These are phyloP conservation scores for Halophytophthora batemanensis DNA, from an alignment of 352 stramenopile genomes.

Conservation along the genomic window DNA sequence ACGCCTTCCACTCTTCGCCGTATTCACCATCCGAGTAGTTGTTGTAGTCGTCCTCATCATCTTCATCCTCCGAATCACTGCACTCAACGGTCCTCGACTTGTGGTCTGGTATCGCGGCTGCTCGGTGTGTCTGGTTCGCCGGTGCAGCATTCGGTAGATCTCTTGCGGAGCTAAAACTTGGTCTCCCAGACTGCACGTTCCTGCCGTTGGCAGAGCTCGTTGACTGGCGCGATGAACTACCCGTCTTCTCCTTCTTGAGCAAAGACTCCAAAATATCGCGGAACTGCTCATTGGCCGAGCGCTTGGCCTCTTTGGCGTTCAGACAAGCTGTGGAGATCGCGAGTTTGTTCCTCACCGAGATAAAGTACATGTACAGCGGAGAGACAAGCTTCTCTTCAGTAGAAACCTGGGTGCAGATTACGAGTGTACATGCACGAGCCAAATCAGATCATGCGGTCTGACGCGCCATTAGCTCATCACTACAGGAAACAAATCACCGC, in stretches of 20 bases:
- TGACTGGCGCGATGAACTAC: not conserved
- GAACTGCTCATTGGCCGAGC: conserved; percentile 68
- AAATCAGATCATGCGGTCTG: not conserved
- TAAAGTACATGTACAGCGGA: conserved; percentile 48
- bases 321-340: conserved; percentile 56
- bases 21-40: conserved; percentile 34
- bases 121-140: conserved; percentile 2
- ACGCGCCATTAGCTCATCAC: not conserved
- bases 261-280: conserved; percentile 49
- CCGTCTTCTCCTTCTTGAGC: conserved; percentile 27
- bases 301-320: conserved; percentile 72
- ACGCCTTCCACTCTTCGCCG: conserved; percentile 33
- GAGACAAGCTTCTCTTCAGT: conserved; percentile 34
- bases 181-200: not conserved
- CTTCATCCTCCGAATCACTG: conserved; percentile 55
- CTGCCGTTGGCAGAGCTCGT: conserved; percentile 11
- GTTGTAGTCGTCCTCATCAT: conserved; percentile 57
- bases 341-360: conserved; percentile 40
- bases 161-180: not conserved
- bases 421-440: not conserved
- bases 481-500: not conserved
- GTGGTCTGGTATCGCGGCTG: conserved; percentile 9
- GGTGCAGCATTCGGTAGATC: conserved; percentile 4
- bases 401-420: conserved; percentile 16
- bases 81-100: conserved; percentile 46